phyloP scores from a whole-genome alignment of 164 flowering plant species.

The Nymphaea colorata region DNA sequence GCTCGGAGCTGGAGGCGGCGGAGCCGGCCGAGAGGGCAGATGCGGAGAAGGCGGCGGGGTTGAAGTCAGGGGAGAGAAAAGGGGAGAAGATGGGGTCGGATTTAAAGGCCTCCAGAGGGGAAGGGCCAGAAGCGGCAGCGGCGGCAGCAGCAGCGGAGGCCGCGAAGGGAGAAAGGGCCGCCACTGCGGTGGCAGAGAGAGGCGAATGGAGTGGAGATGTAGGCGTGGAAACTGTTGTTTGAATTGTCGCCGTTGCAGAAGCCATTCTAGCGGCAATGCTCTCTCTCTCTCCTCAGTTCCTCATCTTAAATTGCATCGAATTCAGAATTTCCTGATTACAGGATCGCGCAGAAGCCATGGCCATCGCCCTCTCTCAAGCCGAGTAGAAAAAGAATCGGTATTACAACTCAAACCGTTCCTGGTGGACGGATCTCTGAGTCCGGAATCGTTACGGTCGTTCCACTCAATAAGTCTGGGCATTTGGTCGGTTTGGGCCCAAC shows the following conservation, averaged over 20 bases:
- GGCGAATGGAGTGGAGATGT: not conserved
- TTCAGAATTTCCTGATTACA: no score
- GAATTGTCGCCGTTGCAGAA: not conserved
- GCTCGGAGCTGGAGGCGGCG: slow-evolving; percentile 83
- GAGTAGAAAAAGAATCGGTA: no score
- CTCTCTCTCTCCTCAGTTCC: not conserved
- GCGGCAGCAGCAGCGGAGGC: slow-evolving; percentile 10
- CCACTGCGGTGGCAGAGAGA: not conserved
- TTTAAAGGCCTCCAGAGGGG: slow-evolving; percentile 51
- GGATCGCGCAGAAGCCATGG: no score
- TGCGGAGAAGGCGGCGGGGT: slow-evolving; percentile 79
- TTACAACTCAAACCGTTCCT: no score
- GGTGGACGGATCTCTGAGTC: no score
- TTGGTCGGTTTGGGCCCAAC: no score
- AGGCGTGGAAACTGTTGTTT: not conserved
- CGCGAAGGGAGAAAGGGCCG: slow-evolving; percentile 13
- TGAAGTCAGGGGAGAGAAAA: slow-evolving; percentile 74
- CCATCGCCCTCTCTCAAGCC: no score
- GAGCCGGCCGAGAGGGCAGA: slow-evolving; percentile 90
- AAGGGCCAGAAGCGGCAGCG: no score
- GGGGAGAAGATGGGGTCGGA: slow-evolving; percentile 77
- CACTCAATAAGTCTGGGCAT: no score
- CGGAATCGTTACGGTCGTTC: no score
- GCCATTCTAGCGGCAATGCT: not conserved
- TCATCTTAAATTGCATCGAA: no score